Base-by-base conservation (phyloP, 2,329 filamentous ascomycete genomes). In the Malbranchea zuffiana region DNA sequence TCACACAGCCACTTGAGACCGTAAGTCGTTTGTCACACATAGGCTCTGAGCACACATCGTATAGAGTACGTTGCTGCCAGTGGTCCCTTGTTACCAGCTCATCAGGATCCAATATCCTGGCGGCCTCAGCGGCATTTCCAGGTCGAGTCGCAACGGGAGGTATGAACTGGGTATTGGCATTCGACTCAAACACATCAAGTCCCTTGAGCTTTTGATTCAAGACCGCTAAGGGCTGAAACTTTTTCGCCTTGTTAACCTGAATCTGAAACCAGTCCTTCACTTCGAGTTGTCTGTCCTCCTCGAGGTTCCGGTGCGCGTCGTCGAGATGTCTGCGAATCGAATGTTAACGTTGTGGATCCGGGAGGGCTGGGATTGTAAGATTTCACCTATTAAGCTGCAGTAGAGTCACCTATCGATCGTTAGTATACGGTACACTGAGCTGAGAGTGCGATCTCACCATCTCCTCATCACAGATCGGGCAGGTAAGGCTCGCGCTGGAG, bases 381-480 rank as follows among this genome's bases (percentile, higher is more conserved):
- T 47, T 47, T 66, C n/a, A 76, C 74, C 78, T 77, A 56, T 98
- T 96, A 26, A 98, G 67, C 63, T 98, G 90, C 25, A 98, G 66
- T 32, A 98, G 65, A 10, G 90, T 96, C 53, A 96, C 71, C 84
- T 92, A 51, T 20, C 39, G 4, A 16, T 16, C 12, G 19, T 39
- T 19, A 41, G 33, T 33, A 21, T 25, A 15, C 6, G 15, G 4
- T 3, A n/a, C 16, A n/a, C 11, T 35, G 11, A 6, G 32, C 8
- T 12, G n/a, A 10, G 32, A 24, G 3, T 2, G 11, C 15, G 17
- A 30, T 52, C 65, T 46, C 65, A 90, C 86, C 90, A 98, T 98
- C 61, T 95, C 87, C 63, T 96, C 92, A 50, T 79, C 86, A 62
- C 90, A 98, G 55, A 98, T 98, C n/a, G 90, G 90, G 59, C 90